phyloP scores from a whole-genome alignment of 148 eudicot species.

The Hydrangea macrophylla region DNA sequence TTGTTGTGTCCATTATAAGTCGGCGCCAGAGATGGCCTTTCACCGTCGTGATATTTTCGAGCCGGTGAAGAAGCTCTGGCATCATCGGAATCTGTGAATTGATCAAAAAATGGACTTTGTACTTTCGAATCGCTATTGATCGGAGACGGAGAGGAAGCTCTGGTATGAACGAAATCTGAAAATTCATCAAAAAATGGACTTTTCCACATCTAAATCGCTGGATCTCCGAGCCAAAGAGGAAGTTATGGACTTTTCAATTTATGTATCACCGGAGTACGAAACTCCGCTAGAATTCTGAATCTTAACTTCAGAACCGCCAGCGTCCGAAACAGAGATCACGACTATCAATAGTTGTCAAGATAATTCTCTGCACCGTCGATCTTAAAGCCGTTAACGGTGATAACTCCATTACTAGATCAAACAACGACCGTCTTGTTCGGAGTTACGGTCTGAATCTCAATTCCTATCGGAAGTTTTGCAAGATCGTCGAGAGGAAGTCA shows the following conservation, averaged over 20 bases:
- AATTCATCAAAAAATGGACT: not conserved
- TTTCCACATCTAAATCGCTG: not conserved
- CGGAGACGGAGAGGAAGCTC: not conserved
- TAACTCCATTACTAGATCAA: slow-evolving; percentile 9
- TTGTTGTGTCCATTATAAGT: not conserved
- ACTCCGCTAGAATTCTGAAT: not conserved
- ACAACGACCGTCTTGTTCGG: slow-evolving; percentile 20
- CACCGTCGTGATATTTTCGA: too few species aligned
- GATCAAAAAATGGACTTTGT: not conserved
- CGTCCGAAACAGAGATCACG: slow-evolving; percentile 23
- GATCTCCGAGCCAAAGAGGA: not conserved
- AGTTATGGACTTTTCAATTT: not conserved
- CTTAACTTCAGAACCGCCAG: not conserved
- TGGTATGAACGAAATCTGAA: not conserved
- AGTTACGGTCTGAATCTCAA: slow-evolving; percentile 18
- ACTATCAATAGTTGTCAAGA: slow-evolving; percentile 34
- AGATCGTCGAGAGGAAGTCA: slow-evolving; percentile 12
- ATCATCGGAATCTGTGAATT: not conserved
- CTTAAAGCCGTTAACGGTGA: slow-evolving; percentile 23
- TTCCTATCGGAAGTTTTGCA: not conserved
- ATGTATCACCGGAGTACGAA: not conserved
- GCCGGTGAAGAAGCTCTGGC: not conserved
- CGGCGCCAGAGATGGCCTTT: slow-evolving; percentile 8
- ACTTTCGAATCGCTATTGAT: too few species aligned
- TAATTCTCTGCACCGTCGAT: slow-evolving; percentile 21